Base-by-base conservation (phyloP, 1,284 basidiomycete genomes). In the Cryptococcus jaspeensis region DNA sequence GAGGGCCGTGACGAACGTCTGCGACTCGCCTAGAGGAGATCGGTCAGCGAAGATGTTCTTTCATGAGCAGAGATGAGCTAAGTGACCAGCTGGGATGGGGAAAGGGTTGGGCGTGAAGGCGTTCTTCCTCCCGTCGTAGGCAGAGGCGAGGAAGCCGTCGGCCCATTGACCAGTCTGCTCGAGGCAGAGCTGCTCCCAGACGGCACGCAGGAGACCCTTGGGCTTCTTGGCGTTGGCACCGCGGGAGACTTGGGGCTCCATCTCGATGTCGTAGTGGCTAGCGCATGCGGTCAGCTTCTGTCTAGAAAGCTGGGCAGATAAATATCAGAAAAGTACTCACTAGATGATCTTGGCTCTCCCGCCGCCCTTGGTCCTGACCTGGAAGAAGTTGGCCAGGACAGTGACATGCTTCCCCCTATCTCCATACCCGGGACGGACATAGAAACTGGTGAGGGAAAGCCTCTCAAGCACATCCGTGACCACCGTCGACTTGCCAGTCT, bases 261-360 rank as follows among this genome's bases (percentile, higher is more conserved):
- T 75, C 43, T 71, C 69, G 8, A 77, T 66, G 51, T 77, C 73
- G 52, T 75, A 77, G 56, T 77, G 75, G 63, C 70, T 73, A 9
- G 50, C 1, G 9, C 9, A 53, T 65, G 36, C 22, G 32, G 47
- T 35, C 47, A 37, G 15, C 7, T 15, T 35, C 7, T 0, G 28
- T 18, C 22, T 13, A 13, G n/a, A n/a, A 47, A n/a, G n/a, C n/a
- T n/a, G n/a, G n/a, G n/a, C n/a, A n/a, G 4, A 32, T 32, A 9
- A 32, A 5, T 32, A 5, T 32, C 28, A 32, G 40, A 18, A 23
- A 35, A 50, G 2, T 36, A 47, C 71, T 59, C 41, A 74, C 72
- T 72, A 62, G 55, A 74, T 71, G 25, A 68, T 59, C 58, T 72
- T 71, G 42, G 59, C 67, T 23, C 58, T 60, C 28, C 28, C 28